Evolutionary conservation across 78 protist species (phyloP).

Genomic region (Guillardia theta): DNA sequence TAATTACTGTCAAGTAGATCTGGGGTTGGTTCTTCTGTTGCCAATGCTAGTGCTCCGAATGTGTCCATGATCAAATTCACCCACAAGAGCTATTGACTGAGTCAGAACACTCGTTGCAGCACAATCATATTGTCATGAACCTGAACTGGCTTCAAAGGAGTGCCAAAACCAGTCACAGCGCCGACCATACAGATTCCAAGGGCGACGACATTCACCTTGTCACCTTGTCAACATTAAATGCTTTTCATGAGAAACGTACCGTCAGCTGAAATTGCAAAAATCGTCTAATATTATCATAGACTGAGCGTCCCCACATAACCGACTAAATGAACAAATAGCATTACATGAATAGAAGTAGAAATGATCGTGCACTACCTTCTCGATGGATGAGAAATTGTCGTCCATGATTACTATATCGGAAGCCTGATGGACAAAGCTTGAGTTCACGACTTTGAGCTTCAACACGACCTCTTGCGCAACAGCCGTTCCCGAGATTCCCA

Average conservation of each 20-base stretch:
- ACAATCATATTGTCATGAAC: too few species aligned
- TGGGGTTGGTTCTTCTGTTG: conserved; percentile 37
- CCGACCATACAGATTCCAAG: conserved; percentile 13
- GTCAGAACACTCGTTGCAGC: too few species aligned
- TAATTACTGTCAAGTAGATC: conserved; percentile 34
- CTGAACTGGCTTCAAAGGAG: conserved; percentile 9
- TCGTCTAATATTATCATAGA: conserved; percentile 69
- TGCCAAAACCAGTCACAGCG: conserved; percentile 29
- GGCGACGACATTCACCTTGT: conserved; percentile 66
- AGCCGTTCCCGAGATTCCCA: conserved; percentile 92
- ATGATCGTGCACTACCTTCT: too few species aligned
- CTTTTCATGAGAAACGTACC: too few species aligned
- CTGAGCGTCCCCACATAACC: conserved; percentile 77
- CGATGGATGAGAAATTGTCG: conserved; percentile 87
- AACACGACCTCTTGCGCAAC: conserved; percentile 66
- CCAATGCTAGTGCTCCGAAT: conserved; percentile 88
- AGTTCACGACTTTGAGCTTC: neutral
- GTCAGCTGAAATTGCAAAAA: conserved; percentile 76
- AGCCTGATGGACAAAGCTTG: conserved; percentile 62
- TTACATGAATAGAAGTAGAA: too few species aligned
- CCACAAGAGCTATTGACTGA: conserved; percentile 76
- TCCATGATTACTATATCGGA: conserved; percentile 90
- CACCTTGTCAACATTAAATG: too few species aligned
- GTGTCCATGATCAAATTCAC: conserved; percentile 98
- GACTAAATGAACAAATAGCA: too few species aligned